Evolutionary conservation across 2,329 filamentous ascomycete genomes (phyloP).

Genomic region (Alternaria conjuncta): DNA sequence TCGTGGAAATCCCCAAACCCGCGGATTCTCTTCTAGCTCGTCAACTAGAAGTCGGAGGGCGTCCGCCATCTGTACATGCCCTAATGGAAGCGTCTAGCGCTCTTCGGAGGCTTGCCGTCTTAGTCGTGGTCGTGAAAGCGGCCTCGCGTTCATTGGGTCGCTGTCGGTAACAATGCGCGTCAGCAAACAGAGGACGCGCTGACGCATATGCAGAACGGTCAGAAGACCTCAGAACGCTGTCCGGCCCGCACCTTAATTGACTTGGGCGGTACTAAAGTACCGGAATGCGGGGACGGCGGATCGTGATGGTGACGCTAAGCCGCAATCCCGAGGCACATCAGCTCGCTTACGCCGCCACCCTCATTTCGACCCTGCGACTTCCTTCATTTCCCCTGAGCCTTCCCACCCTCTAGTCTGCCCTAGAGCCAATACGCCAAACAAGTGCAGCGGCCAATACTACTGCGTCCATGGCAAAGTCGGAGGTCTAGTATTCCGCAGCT

Average conservation of each 20-base stretch:
- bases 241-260: conserved; percentile 18
- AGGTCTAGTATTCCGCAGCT: conserved; percentile 3
- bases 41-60: background rate
- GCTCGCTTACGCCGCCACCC: conserved; percentile 9
- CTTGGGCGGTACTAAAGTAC: conserved; percentile 1
- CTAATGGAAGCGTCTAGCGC: conserved; percentile 1
- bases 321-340: conserved; percentile 4
- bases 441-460: background rate
- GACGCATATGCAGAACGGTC: background rate
- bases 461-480: background rate
- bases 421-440: conserved; percentile 3
- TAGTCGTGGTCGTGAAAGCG: conserved; percentile 1
- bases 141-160: conserved; percentile 8
- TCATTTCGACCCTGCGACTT: conserved; percentile 10
- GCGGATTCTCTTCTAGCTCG: background rate
- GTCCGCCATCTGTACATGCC: background rate
- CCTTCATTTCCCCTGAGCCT: conserved; percentile 15
- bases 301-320: conserved; percentile 2
- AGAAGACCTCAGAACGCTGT: conserved; percentile 11
- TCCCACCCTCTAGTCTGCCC: conserved; percentile 5
- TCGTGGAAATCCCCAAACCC: conserved; percentile 7
- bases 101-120: conserved; percentile 9
- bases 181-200: background rate
- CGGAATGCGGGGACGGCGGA: conserved; percentile 15
- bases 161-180: conserved; percentile 6